A percentile compares a stretch with the other conserved stretches of the same genome.
phyloP scores from a whole-genome alignment of 179 eudicot genomes.

The Sideroxylon spinosum region DNA sequence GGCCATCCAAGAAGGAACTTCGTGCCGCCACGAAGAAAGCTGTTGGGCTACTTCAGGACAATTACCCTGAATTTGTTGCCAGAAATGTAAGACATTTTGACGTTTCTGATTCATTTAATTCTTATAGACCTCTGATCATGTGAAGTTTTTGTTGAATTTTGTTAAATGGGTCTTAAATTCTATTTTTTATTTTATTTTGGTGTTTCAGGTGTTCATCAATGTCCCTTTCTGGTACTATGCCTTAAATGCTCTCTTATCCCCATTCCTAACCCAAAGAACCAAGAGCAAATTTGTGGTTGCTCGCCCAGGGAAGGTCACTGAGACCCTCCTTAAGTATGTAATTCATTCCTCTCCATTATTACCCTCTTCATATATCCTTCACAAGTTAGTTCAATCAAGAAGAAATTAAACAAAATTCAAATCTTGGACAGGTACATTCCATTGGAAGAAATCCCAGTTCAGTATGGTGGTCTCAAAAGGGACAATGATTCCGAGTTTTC shows the following conservation, averaged over 20 bases:
- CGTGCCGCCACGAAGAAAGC: constrained; percentile 43
- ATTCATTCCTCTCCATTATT: background rate
- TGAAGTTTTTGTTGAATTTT: no score
- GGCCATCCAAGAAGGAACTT: constrained; percentile 51
- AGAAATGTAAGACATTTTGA: constrained; percentile 47
- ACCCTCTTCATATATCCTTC: no score
- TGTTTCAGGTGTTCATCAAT: constrained; percentile 57
- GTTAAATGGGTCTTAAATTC: no score
- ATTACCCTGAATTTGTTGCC: constrained; percentile 65
- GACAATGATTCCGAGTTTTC: constrained; percentile 53
- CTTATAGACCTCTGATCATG: no score
- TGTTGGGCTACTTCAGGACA: constrained; percentile 50
- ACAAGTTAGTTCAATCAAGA: no score
- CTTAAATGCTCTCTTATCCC: constrained; percentile 50
- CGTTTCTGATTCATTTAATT: background rate
- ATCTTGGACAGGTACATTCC: constrained; percentile 43
- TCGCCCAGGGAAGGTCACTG: constrained; percentile 58
- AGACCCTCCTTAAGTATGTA: constrained; percentile 63
- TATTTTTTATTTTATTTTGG: background rate
- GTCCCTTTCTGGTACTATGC: constrained; percentile 76
- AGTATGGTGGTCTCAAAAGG: constrained; percentile 63
- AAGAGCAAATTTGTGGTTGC: constrained; percentile 67
- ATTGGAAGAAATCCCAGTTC: constrained; percentile 44
- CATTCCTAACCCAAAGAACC: constrained; percentile 65
- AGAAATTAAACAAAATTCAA: background rate